phyloP scores from a whole-genome alignment of 2,329 filamentous ascomycete species.

The Neurospora sp. region DNA sequence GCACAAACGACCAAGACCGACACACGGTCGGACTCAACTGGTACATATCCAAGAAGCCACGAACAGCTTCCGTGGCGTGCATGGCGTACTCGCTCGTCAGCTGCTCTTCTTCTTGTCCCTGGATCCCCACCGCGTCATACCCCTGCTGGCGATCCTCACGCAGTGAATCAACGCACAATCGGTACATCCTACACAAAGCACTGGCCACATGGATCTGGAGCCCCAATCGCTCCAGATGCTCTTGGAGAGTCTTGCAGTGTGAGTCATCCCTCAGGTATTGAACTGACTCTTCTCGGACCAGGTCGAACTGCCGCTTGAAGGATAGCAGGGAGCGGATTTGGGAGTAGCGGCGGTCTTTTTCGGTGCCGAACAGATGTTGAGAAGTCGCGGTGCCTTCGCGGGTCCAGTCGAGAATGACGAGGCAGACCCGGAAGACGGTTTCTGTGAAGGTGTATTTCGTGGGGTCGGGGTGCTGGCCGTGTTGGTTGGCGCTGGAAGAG shows the following conservation, averaged over 20 bases:
- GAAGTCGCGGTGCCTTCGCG: neutral
- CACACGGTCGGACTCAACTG: neutral
- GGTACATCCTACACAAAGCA: neutral
- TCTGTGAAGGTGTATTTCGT: neutral
- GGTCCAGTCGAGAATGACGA: neutral
- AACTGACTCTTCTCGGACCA: neutral
- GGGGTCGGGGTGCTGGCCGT: neutral
- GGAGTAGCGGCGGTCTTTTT: neutral
- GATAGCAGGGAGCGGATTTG: neutral
- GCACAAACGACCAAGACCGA: conserved; percentile 1
- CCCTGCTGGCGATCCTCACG: neutral
- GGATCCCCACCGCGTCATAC: neutral
- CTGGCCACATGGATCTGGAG: neutral
- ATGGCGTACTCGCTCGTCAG: neutral
- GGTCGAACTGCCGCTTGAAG: neutral
- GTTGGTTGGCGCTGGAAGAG: neutral
- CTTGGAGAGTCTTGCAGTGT: neutral
- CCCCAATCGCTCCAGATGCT: neutral
- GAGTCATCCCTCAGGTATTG: neutral
- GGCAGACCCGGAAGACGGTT: neutral
- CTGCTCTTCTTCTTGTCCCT: neutral
- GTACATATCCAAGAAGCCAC: neutral
- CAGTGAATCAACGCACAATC: neutral
- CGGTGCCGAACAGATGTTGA: neutral
- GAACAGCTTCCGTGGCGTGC: neutral